A percentile compares a stretch with the other conserved stretches of the same genome.
Evolutionary conservation across 306 rosid species (phyloP).

Genomic region (Acacia melanoxylon): DNA sequence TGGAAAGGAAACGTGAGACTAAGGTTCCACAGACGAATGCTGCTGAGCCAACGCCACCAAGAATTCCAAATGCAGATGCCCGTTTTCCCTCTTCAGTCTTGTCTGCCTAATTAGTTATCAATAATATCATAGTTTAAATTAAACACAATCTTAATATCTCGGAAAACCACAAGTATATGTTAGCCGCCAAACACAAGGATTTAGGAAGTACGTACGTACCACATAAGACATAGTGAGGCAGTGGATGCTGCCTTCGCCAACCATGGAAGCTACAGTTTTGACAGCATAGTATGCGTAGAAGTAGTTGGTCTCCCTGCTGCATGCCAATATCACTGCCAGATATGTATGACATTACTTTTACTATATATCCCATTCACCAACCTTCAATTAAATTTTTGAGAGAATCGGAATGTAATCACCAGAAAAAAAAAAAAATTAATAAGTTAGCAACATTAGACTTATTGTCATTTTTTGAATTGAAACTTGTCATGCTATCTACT

Average conservation of each 20-base stretch:
- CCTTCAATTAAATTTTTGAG: no score
- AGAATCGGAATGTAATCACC: no score
- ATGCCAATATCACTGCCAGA: constrained; percentile 74
- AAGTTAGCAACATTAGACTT: no score
- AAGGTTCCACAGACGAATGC: constrained; percentile 72
- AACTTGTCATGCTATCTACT: no score
- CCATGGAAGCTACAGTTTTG: constrained; percentile 70
- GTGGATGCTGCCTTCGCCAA: constrained; percentile 52
- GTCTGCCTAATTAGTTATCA: constrained; percentile 59
- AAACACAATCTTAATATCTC: neutral
- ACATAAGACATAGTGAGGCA: constrained; percentile 87
- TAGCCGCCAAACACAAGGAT: neutral
- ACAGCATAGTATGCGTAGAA: constrained; percentile 64
- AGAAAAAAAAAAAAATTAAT: no score
- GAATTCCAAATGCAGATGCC: constrained; percentile 74
- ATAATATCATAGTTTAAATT: neutral
- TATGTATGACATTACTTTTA: neutral
- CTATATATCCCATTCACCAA: neutral
- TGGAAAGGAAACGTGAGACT: constrained; percentile 74
- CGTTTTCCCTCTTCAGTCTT: constrained; percentile 50
- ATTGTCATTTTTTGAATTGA: no score
- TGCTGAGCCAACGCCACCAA: constrained; percentile 68
- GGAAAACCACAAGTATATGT: neutral
- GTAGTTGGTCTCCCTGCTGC: constrained; percentile 56
- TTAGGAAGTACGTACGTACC: constrained; percentile 51